These are phyloP conservation scores for Tritrichomonas foetus DNA, from an alignment of 208 protist genomes.

Conservation along the genomic window DNA sequence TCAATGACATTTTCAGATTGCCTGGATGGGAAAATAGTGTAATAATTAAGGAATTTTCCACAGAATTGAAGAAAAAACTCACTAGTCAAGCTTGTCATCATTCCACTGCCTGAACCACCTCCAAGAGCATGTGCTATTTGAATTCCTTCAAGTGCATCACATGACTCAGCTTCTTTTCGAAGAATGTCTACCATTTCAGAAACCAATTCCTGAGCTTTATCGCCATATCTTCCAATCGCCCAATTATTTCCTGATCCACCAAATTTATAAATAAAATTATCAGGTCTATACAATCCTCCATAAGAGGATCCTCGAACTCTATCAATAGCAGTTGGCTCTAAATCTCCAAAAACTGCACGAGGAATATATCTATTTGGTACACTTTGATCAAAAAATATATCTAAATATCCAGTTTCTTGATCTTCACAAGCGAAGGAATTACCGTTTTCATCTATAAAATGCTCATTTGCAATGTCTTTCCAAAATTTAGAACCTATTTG, in stretches of 20 bases:
- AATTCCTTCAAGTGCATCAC: conserved; percentile 71
- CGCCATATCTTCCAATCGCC: conserved; percentile 74
- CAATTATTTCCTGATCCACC: conserved; percentile 69
- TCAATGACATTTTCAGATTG: conserved; percentile 65
- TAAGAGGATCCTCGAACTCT: conserved; percentile 61
- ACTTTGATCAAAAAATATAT: conserved; percentile 93
- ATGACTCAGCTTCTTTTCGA: conserved; percentile 67
- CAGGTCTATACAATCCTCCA: conserved; percentile 68
- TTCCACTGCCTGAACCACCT: conserved; percentile 69
- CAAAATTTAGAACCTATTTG: conserved; percentile 56
- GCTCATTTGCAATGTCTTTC: conserved; percentile 66
- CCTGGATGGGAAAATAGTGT: conserved; percentile 70
- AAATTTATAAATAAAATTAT: conserved; percentile 66
- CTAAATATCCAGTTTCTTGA: conserved; percentile 88
- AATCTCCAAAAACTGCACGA: conserved; percentile 51
- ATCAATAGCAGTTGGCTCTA: conserved; percentile 71
- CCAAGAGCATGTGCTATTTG: conserved; percentile 70
- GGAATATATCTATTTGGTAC: background rate
- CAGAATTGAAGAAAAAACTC: conserved; percentile 69
- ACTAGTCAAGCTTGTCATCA: conserved; percentile 65
- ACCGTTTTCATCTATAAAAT: conserved; percentile 76
- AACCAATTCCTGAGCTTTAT: conserved; percentile 66
- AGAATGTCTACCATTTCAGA: conserved; percentile 66
- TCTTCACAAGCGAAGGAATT: conserved; percentile 73
- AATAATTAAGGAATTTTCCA: conserved; percentile 67